Base-by-base conservation (phyloP, 495 filamentous ascomycete genomes). In the Penicillium goetzii region DNA sequence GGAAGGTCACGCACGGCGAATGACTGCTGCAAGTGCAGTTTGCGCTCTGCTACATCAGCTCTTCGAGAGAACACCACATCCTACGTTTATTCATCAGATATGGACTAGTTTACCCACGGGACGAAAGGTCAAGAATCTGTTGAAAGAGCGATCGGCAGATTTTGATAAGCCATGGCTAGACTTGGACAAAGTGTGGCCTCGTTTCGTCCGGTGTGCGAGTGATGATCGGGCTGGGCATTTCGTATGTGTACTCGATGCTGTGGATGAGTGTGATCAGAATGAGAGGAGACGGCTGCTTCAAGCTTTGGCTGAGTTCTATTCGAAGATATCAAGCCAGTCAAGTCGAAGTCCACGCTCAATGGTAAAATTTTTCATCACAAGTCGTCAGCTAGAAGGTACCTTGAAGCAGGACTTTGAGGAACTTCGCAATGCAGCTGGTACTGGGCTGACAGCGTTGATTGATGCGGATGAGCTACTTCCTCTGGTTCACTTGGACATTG, bases 111-210 rank as follows among this genome's bases (percentile, higher is more conserved):
- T 41, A 41, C 40, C 40, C 12, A 41, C 40, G 2, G 9, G 9
- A n/a, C 12, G 40, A 8, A 8, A 2, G 15, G 15, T 19, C 7
- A 19, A 19, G n/a, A 41, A 41, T 19, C 7, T 41, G 40, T 19
- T 41, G 15, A 41, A 41, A 19, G 40, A 41, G 15, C 15, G 2
- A n/a, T 19, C 3, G 40, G 14, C 40, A 8, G 33, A 34, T 8
- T 34, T 34, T 34, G 4, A 34, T 8, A 34, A 11, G 33, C 33
- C 33, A 34, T 34, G 33, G 33, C 33, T 34, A 8, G 40, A 41
- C 40, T 41, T 41, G n/a, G 40, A 41, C 15, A 41, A 41, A 41
- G 40, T 41, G n/a, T 41, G 40, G 40, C 40, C 40, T 41, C 40
- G n/a, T 41, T 41, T 41, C 7, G 40, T 41, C 4, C 40, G 40